Evolutionary conservation across 169 alveolate genomes (phyloP), one percentile per base, ranked within the genome.

Genomic region (Plasmodium inui): DNA sequence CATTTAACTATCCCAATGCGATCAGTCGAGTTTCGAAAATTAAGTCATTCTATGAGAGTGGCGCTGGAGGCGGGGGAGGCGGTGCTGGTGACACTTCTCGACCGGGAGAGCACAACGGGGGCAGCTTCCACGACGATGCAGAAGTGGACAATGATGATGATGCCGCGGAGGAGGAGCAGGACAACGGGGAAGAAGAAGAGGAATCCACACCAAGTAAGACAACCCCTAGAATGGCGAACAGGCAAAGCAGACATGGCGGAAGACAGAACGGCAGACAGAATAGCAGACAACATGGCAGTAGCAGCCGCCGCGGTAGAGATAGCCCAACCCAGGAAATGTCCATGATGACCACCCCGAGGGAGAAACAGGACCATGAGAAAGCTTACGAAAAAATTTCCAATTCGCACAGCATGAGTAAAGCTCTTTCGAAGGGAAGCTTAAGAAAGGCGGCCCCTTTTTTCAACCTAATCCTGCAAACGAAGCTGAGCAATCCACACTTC

Each of bases 401-500:
- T 6, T 76, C 61, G 10, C 34, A 61, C 26, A 71, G 73, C 28
- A 41, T 55, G 53, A 39, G 71, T 41, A 96, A 92, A 50, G 17
- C 95, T 82, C 50, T 94, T 83, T 86, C 96, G 88, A 91, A 96
- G 98, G 92, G 98, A 98, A 95, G 96, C 98, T 3, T 99, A 98
- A 44, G 97, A 98, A 74, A 99, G 98, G 93, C 98, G 98, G 93
- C 98, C 97, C 93, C 97, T 98, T 84, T 99, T 57, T 98, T 98
- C 96, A 97, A 97, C 89, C 98, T 99, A 34, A 98, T 97, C 96
- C 96, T 99, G 92, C 97, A 98, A 89, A 98, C 99, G 10, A 98
- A 98, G 94, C 96, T 98, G 84, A 97, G 98, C 86, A 99, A 99
- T 74, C 99, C 99, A 55, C 99, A 99, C 94, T 99, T 98, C 97